These are phyloP conservation scores for Gynostemma pentaphyllum DNA, from an alignment of 306 rosid genomes.

Conservation along the genomic window DNA sequence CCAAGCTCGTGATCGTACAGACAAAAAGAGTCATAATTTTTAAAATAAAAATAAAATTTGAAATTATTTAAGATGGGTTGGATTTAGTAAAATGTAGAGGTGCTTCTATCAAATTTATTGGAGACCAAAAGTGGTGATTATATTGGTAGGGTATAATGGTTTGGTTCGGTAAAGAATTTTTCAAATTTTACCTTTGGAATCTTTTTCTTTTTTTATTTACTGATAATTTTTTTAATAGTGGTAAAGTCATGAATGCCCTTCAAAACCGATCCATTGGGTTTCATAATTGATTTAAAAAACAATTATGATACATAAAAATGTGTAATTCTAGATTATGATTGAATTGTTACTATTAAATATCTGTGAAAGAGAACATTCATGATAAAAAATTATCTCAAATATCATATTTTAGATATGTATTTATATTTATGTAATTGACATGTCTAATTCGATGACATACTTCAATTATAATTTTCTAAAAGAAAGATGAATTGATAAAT, in stretches of 20 bases:
- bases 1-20: conserved; percentile 33
- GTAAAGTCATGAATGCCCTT: neutral
- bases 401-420: too few species aligned
- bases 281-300: neutral
- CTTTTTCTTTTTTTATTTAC: too few species aligned
- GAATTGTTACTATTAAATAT: neutral
- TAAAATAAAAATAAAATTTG: neutral
- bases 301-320: neutral
- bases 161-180: conserved; percentile 3
- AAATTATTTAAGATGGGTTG: neutral
- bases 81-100: conserved; percentile 4
- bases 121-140: neutral
- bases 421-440: too few species aligned
- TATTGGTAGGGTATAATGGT: conserved; percentile 3
- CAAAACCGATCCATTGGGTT: conserved; percentile 2
- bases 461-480: too few species aligned
- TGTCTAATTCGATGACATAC: too few species aligned
- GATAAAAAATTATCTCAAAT: too few species aligned
- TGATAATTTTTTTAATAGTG: neutral
- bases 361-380: neutral
- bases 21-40: conserved; percentile 16
- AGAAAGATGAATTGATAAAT: too few species aligned
- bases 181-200: neutral
- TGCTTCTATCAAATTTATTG: conserved; percentile 13
- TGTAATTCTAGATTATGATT: neutral